phyloP scores from a whole-genome alignment of 2,329 filamentous ascomycete species.

The Huntiella omanensis region DNA sequence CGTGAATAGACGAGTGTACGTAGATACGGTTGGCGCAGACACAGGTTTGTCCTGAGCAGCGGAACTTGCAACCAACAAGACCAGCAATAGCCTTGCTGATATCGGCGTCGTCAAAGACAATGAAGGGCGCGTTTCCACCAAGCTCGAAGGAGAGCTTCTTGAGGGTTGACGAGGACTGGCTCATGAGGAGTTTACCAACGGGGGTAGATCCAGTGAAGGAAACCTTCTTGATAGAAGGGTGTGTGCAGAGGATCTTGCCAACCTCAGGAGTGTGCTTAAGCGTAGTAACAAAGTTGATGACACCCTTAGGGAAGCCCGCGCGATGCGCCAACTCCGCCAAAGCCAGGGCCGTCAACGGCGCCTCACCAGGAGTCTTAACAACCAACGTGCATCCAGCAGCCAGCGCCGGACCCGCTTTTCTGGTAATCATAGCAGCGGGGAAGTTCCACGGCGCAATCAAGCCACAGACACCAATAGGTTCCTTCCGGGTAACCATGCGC shows the following conservation, averaged over 20 bases:
- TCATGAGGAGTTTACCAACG: conserved; percentile 38
- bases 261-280: conserved; percentile 59
- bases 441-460: conserved; percentile 35
- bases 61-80: conserved; percentile 51
- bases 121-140: conserved; percentile 57
- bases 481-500: conserved; percentile 22
- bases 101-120: conserved; percentile 58
- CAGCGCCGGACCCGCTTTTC: conserved; percentile 32
- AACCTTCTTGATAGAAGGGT: conserved; percentile 40
- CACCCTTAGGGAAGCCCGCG: conserved; percentile 71
- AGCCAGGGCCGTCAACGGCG: conserved; percentile 71
- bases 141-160: conserved; percentile 62
- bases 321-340: conserved; percentile 66
- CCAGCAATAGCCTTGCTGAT: conserved; percentile 47
- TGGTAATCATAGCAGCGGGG: conserved; percentile 31
- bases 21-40: conserved; percentile 45
- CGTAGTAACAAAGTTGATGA: conserved; percentile 70
- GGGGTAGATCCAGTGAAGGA: conserved; percentile 48
- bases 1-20: conserved; percentile 39
- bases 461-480: conserved; percentile 20
- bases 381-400: conserved; percentile 64
- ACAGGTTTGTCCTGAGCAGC: conserved; percentile 54
- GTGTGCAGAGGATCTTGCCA: conserved; percentile 34
- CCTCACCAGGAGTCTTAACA: conserved; percentile 73
- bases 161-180: conserved; percentile 46